phyloP scores from a whole-genome alignment of 2,329 filamentous ascomycete species.

The Phyllosticta capitalensis region DNA sequence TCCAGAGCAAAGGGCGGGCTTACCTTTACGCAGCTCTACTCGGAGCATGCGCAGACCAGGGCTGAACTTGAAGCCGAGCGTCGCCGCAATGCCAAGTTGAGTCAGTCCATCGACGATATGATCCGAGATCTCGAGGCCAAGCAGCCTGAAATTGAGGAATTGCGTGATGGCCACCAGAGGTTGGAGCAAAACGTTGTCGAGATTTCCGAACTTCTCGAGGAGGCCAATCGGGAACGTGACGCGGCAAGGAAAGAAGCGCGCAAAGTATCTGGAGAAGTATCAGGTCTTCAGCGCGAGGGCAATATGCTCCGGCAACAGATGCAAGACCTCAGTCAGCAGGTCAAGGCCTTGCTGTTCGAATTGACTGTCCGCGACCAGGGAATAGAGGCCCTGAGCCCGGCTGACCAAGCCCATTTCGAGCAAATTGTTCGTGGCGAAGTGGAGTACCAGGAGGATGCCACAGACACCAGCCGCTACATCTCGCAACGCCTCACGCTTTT shows the following conservation, averaged over 20 bases:
- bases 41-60: conserved; percentile 55
- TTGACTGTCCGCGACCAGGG: conserved; percentile 75
- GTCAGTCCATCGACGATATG: conserved; percentile 73
- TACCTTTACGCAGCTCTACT: conserved; percentile 54
- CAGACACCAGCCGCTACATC: conserved; percentile 80
- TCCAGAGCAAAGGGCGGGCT: conserved; percentile 45
- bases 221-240: conserved; percentile 73
- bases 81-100: conserved; percentile 63
- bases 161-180: conserved; percentile 70
- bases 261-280: conserved; percentile 66
- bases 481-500: conserved; percentile 84
- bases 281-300: conserved; percentile 52
- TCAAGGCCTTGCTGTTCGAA: conserved; percentile 85
- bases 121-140: conserved; percentile 76
- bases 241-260: conserved; percentile 66
- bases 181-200: conserved; percentile 73
- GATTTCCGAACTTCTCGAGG: conserved; percentile 67
- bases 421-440: conserved; percentile 63
- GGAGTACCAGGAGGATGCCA: conserved; percentile 62
- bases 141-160: conserved; percentile 78
- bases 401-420: conserved; percentile 67
- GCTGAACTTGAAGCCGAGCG: conserved; percentile 64
- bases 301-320: conserved; percentile 78
- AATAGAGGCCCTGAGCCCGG: conserved; percentile 56
- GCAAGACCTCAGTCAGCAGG: conserved; percentile 78